phyloP scores from a whole-genome alignment of 1,284 basidiomycete genomes.

The Cerioporus squamosus region DNA sequence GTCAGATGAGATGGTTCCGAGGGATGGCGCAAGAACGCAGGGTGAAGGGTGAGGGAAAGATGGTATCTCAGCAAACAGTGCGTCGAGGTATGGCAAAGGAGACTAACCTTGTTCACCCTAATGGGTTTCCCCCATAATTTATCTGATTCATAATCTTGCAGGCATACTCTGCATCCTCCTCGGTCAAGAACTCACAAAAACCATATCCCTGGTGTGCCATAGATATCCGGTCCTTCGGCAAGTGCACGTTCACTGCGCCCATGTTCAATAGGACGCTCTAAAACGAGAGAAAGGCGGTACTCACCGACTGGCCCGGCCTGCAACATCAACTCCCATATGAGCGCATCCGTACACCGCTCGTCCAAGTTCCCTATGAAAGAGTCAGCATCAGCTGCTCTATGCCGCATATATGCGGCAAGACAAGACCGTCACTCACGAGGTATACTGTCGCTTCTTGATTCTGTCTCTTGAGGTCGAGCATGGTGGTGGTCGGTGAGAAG shows the following conservation, averaged over 20 bases:
- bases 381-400: neutral
- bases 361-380: constrained; percentile 86
- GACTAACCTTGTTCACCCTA: constrained; percentile 92
- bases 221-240: constrained; percentile 99
- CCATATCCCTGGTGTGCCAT: constrained; percentile 99
- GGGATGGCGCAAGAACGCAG: neutral
- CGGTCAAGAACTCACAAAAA: constrained; percentile 98
- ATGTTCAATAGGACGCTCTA: constrained; percentile 3
- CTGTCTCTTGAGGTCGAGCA: constrained; percentile 91
- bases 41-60: neutral
- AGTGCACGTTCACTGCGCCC: constrained; percentile 87
- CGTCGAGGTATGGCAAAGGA: neutral
- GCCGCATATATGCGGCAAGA: neutral
- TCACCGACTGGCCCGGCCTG: constrained; percentile 96
- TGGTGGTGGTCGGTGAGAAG: constrained; percentile 36
- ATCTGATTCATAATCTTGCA: constrained; percentile 99
- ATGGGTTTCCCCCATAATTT: constrained; percentile 98
- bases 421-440: constrained; percentile 56
- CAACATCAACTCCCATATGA: constrained; percentile 98
- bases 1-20: neutral
- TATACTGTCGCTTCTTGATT: constrained; percentile 95
- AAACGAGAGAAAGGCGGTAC: constrained; percentile 35
- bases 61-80: neutral
- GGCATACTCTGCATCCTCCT: constrained; percentile 98
- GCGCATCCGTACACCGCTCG: constrained; percentile 90